Conservation (phyloP, 768 basidiomycete species). For the Gloeopeniophorella convolvens region DNA sequence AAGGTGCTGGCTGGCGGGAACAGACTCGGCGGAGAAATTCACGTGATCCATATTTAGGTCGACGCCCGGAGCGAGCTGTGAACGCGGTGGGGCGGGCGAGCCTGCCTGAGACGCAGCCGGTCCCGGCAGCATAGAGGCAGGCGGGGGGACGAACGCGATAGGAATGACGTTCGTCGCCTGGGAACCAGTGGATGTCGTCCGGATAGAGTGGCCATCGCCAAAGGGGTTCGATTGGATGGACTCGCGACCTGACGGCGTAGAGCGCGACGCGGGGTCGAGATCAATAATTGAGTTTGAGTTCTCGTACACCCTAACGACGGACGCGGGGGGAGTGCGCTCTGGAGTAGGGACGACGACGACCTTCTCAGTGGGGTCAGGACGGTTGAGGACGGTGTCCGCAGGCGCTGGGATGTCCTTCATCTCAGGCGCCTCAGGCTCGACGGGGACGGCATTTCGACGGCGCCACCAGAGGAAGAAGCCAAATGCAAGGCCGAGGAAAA, state of each 20-base stretch:
- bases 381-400: slow-evolving; percentile 70
- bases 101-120: slow-evolving; percentile 10
- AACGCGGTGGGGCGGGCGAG: slow-evolving; percentile 39
- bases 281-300: slow-evolving; percentile 45
- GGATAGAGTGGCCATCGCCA: slow-evolving; percentile 70
- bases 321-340: slow-evolving; percentile 22
- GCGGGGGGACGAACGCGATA: slow-evolving; percentile 64
- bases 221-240: slow-evolving; percentile 60
- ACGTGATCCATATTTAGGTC: slow-evolving; percentile 59
- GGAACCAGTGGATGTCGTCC: slow-evolving; percentile 64
- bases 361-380: slow-evolving; percentile 79
- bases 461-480: slow-evolving; percentile 59
- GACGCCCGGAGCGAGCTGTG: slow-evolving; percentile 52
- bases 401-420: slow-evolving; percentile 58
- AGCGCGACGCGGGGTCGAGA: slow-evolving; percentile 43
- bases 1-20: slow-evolving; percentile 40
- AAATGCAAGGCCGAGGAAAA: slow-evolving; percentile 49
- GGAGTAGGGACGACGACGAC: slow-evolving; percentile 27
- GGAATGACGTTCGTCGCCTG: slow-evolving; percentile 83
- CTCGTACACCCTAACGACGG: slow-evolving; percentile 43
- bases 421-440: slow-evolving; percentile 35
- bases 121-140: slow-evolving; percentile 36
- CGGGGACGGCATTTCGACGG: slow-evolving; percentile 34
- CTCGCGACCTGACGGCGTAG: slow-evolving; percentile 22
- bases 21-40: slow-evolving; percentile 48